Evolutionary conservation across 2,329 filamentous ascomycete genomes (phyloP).

Genomic region (Pseudogymnoascus sp.): DNA sequence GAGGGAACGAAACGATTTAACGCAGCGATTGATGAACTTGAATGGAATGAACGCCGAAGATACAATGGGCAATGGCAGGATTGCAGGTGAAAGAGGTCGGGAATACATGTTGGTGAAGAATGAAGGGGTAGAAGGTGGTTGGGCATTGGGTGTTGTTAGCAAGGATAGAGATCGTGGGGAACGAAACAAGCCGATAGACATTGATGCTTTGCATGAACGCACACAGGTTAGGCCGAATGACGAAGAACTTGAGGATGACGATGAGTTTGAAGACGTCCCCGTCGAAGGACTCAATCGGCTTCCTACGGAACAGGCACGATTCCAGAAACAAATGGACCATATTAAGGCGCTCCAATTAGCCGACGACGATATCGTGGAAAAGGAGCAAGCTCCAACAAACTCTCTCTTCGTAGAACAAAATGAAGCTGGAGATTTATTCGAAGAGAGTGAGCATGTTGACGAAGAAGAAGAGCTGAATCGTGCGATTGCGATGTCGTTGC

Average conservation of each 20-base stretch:
- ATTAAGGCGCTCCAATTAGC: not conserved
- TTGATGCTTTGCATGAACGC: slow-evolving; percentile 53
- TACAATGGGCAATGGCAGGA: slow-evolving; percentile 55
- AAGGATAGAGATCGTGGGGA: slow-evolving; percentile 72
- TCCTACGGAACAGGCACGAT: slow-evolving; percentile 18
- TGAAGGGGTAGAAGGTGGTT: slow-evolving; percentile 87
- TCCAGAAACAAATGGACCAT: not conserved
- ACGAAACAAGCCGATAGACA: slow-evolving; percentile 81
- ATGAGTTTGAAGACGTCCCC: slow-evolving; percentile 35
- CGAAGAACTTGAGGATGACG: slow-evolving; percentile 57
- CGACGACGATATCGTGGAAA: slow-evolving; percentile 9
- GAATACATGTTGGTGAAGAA: slow-evolving; percentile 97
- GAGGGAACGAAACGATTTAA: slow-evolving; percentile 84
- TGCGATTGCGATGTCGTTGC: slow-evolving; percentile 79
- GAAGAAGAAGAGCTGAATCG: slow-evolving; percentile 69
- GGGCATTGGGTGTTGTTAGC: slow-evolving; percentile 89
- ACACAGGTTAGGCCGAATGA: slow-evolving; percentile 46
- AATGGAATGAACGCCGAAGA: slow-evolving; percentile 80
- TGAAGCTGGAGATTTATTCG: slow-evolving; percentile 12
- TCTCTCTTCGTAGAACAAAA: slow-evolving; percentile 23
- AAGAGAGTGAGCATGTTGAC: slow-evolving; percentile 45
- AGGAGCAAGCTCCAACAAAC: slow-evolving; percentile 13
- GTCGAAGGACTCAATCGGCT: slow-evolving; percentile 29
- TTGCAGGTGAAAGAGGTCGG: slow-evolving; percentile 77
- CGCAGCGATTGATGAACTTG: slow-evolving; percentile 87